Percentiles rank a stretch among this genome's conserved stretches.
Evolutionary conservation across 768 basidiomycete genomes (phyloP).

Genomic region (Suillus decipiens): DNA sequence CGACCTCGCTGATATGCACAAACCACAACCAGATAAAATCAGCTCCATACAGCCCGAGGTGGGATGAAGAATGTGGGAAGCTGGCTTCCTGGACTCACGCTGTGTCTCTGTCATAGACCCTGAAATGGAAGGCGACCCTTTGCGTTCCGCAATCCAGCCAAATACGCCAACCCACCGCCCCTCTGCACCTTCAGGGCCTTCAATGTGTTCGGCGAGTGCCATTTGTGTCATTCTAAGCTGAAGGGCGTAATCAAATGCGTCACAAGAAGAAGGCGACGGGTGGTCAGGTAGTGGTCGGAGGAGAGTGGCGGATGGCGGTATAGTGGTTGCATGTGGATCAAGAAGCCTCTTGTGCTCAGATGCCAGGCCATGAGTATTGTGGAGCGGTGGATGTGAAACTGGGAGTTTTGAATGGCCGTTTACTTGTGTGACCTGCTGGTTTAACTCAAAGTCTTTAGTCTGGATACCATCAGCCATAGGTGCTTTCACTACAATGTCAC

Average conservation of each 20-base stretch:
- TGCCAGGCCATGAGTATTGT: slow-evolving; percentile 1
- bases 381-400: not conserved
- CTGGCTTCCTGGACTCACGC: slow-evolving; percentile 19
- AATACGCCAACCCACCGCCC: slow-evolving; percentile 83
- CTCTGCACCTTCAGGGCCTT: slow-evolving; percentile 85
- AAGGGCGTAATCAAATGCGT: slow-evolving; percentile 74
- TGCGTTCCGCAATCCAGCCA: slow-evolving; percentile 76
- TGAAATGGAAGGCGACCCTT: slow-evolving; percentile 24
- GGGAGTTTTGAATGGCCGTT: not conserved
- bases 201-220: slow-evolving; percentile 75
- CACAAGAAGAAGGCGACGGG: slow-evolving; percentile 50
- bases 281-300: slow-evolving; percentile 49
- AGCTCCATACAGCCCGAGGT: slow-evolving; percentile 3
- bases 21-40: slow-evolving; percentile 8
- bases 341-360: slow-evolving; percentile 26
- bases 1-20: slow-evolving; percentile 27
- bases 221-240: slow-evolving; percentile 88
- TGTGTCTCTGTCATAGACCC: slow-evolving; percentile 24
- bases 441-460: slow-evolving; percentile 18
- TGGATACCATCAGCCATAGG: not conserved
- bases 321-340: slow-evolving; percentile 23
- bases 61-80: not conserved
- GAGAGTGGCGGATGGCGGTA: slow-evolving; percentile 46
- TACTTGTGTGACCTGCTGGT: slow-evolving; percentile 6
- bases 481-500: slow-evolving; percentile 16